Conservation (phyloP, 1,284 basidiomycete species). For the Phellopilus nigrolimitatus region DNA sequence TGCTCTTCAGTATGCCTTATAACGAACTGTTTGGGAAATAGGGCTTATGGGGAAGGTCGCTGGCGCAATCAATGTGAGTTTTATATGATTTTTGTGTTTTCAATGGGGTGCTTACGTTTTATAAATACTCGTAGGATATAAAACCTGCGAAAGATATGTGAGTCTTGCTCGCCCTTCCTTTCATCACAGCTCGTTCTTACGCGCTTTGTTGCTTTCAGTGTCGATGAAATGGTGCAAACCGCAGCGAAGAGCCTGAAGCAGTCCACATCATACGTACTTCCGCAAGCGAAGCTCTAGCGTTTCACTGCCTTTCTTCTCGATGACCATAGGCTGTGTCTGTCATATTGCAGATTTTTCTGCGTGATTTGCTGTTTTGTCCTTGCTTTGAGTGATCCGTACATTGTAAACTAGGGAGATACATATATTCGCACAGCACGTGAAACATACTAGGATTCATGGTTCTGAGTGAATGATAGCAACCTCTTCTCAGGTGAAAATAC, state of each 20-base stretch:
- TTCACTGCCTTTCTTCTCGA: neutral
- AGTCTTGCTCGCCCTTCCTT: slow-evolving; percentile 27
- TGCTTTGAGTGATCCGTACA: too few relatives aligned
- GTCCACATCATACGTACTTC: slow-evolving; percentile 32
- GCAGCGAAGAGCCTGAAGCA: slow-evolving; percentile 44
- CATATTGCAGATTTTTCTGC: too few relatives aligned
- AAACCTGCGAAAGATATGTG: slow-evolving; percentile 80
- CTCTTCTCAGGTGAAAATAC: too few relatives aligned
- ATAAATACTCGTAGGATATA: slow-evolving; percentile 47
- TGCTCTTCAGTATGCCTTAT: slow-evolving; percentile 1
- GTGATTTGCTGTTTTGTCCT: too few relatives aligned
- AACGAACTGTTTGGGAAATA: slow-evolving; percentile 25
- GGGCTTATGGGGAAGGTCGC: slow-evolving; percentile 89
- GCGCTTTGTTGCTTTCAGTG: too few relatives aligned
- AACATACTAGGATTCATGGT: too few relatives aligned
- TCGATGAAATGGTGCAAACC: slow-evolving; percentile 65
- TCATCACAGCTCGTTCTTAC: too few relatives aligned
- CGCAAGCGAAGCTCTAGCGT: slow-evolving; percentile 41
- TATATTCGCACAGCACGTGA: too few relatives aligned
- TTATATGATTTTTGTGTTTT: neutral
- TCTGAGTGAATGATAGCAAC: too few relatives aligned
- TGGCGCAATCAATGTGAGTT: slow-evolving; percentile 61
- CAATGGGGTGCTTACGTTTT: neutral
- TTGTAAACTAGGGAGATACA: slow-evolving; percentile 6
- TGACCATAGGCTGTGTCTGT: too few relatives aligned